Conservation (phyloP, 768 basidiomycete genomes). For the Zangia roseola region DNA sequence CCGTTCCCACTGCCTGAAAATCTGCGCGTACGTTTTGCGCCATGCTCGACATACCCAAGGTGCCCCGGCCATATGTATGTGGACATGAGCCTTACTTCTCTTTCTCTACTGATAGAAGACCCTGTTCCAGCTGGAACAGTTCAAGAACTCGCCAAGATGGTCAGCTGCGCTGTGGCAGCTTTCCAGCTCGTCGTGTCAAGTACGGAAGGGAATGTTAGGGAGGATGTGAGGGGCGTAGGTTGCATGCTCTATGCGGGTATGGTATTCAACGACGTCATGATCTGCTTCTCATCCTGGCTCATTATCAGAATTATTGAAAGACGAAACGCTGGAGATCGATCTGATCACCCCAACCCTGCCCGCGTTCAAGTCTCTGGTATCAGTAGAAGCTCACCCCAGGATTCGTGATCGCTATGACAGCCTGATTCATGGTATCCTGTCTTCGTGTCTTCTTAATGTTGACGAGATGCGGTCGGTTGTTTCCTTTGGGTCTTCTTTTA, state of each 20-base stretch:
- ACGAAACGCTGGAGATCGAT: constrained; percentile 79
- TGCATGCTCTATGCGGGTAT: constrained; percentile 78
- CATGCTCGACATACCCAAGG: constrained; percentile 61
- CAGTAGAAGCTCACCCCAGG: constrained; percentile 41
- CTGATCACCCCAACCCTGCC: constrained; percentile 79
- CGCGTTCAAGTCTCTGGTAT: constrained; percentile 72
- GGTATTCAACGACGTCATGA: not conserved
- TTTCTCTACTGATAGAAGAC: constrained; percentile 9
- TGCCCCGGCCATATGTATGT: constrained; percentile 51
- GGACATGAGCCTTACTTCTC: not conserved
- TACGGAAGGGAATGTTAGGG: constrained; percentile 54
- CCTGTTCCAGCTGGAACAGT: constrained; percentile 46
- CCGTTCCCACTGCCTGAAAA: constrained; percentile 70
- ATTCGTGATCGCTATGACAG: constrained; percentile 54
- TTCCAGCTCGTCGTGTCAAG: constrained; percentile 59
- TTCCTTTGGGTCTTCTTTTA: not conserved
- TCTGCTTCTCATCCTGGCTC: not conserved
- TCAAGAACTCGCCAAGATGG: constrained; percentile 59
- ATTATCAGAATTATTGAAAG: constrained; percentile 71
- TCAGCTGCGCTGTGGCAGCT: constrained; percentile 60
- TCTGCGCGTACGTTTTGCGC: constrained; percentile 79
- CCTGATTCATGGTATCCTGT: constrained; percentile 78
- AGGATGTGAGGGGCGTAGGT: constrained; percentile 78
- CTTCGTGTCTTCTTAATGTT: constrained; percentile 78
- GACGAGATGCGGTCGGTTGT: constrained; percentile 84